Percentiles rank a stretch among this genome's conserved stretches.
Conservation (phyloP, 176 grass and related monocot genomes). For the Triticum monococcum region DNA sequence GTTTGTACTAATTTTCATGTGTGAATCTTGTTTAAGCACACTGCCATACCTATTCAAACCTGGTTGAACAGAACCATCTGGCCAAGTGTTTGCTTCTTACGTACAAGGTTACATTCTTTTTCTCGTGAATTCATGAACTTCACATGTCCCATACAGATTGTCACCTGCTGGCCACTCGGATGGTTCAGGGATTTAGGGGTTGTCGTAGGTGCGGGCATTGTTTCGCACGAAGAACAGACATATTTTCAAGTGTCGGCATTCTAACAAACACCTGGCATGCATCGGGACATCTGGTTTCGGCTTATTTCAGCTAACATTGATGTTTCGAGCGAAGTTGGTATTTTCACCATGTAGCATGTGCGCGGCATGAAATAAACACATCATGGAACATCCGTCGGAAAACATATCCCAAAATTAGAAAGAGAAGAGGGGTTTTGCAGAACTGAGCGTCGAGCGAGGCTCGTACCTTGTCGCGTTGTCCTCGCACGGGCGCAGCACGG, state of each 20-base stretch:
- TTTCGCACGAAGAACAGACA: not conserved
- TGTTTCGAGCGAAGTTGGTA: not conserved
- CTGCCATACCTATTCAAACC: too few relatives aligned
- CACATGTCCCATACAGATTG: not conserved
- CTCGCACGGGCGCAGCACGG: not conserved
- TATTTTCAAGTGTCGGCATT: not conserved
- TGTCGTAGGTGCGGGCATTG: not conserved
- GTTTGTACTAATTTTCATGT: not conserved
- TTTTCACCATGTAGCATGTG: not conserved
- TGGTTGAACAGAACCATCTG: not conserved
- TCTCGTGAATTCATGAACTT: not conserved
- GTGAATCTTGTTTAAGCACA: not conserved
- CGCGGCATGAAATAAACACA: not conserved
- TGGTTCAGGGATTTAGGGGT: not conserved
- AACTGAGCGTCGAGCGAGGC: not conserved
- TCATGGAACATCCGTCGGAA: not conserved
- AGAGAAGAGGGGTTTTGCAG: not conserved
- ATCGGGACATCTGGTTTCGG: not conserved
- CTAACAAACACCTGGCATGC: not conserved
- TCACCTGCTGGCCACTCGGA: not conserved
- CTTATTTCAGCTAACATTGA: not conserved
- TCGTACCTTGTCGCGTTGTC: not conserved
- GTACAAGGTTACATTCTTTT: not conserved
- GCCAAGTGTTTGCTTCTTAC: not conserved
- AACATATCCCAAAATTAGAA: not conserved